Evolutionary conservation across 2,329 filamentous ascomycete genomes (phyloP).

Genomic region (Trichoderma breve): DNA sequence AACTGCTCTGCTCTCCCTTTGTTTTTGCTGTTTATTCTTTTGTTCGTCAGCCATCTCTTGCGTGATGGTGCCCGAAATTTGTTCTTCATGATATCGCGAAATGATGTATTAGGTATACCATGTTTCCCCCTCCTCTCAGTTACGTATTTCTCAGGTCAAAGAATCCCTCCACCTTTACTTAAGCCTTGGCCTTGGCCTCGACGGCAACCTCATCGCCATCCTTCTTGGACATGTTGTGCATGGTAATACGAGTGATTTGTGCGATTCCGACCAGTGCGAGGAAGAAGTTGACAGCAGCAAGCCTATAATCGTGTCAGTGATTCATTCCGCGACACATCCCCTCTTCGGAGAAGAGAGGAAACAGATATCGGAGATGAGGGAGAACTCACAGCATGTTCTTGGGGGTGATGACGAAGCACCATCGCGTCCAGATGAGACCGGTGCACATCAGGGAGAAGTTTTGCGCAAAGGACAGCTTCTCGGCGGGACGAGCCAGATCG

Average conservation of each 20-base stretch:
- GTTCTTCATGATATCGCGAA: not conserved
- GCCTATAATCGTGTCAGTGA: conserved; percentile 44
- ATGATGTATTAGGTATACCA: conserved; percentile 10
- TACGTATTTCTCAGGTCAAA: not conserved
- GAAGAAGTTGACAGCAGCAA: conserved; percentile 98
- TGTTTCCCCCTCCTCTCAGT: not conserved
- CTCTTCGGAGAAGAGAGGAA: not conserved
- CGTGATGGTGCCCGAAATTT: not conserved
- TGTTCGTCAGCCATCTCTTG: not conserved
- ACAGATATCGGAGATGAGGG: not conserved
- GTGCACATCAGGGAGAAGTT: conserved; percentile 88
- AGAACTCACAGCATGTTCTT: conserved; percentile 75
- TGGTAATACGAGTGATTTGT: conserved; percentile 74
- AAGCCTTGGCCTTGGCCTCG: conserved; percentile 39
- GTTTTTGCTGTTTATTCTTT: not conserved
- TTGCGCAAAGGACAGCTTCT: conserved; percentile 89
- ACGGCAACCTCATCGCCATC: conserved; percentile 38
- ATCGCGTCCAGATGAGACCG: conserved; percentile 95
- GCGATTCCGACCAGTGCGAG: conserved; percentile 82
- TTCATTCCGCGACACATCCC: not conserved
- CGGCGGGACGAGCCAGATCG: conserved; percentile 86
- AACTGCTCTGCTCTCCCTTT: not conserved
- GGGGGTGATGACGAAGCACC: conserved; percentile 96
- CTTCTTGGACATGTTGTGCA: conserved; percentile 63
- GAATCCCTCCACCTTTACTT: conserved; percentile 19